Conservation (phyloP, 805 yeast genomes). For the Lachancea sp. region DNA sequence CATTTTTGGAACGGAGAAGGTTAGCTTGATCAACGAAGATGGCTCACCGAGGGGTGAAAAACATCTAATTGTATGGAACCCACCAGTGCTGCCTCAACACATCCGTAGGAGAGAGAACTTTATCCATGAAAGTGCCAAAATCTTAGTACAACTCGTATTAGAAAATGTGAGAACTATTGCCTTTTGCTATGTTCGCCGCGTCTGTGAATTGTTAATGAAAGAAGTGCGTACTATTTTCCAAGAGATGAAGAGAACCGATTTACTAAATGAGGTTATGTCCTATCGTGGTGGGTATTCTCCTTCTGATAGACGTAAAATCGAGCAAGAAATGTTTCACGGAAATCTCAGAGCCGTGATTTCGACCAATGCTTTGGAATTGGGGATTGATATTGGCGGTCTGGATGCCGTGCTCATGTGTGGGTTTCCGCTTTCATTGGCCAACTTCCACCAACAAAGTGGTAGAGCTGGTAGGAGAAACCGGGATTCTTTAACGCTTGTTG, state of each 20-base stretch:
- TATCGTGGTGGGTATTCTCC: conserved; percentile 94
- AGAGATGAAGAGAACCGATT: conserved; percentile 39
- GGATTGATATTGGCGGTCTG: conserved; percentile 88
- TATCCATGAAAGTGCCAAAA: conserved; percentile 67
- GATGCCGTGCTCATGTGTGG: conserved; percentile 93
- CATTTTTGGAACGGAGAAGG: conserved; percentile 61
- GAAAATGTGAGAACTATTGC: conserved; percentile 74
- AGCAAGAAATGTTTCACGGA: conserved; percentile 84
- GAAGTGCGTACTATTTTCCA: conserved; percentile 58
- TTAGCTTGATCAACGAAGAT: conserved; percentile 61
- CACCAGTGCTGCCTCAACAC: conserved; percentile 60
- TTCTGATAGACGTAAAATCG: conserved; percentile 79
- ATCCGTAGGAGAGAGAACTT: conserved; percentile 58
- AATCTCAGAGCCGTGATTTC: conserved; percentile 80
- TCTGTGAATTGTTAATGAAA: conserved; percentile 83
- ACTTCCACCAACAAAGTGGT: conserved; percentile 93
- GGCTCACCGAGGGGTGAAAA: conserved; percentile 87
- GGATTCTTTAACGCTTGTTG: conserved; percentile 79
- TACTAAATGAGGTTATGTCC: conserved; percentile 69
- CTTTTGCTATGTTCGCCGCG: conserved; percentile 79
- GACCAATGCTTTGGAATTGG: conserved; percentile 91
- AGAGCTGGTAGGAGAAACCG: conserved; percentile 87
- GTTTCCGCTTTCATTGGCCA: conserved; percentile 80
- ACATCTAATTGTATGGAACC: conserved; percentile 75
- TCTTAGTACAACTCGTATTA: conserved; percentile 59